Conservation (phyloP, 2,329 filamentous ascomycete genomes). For the Phaeosphaeria sp. region DNA sequence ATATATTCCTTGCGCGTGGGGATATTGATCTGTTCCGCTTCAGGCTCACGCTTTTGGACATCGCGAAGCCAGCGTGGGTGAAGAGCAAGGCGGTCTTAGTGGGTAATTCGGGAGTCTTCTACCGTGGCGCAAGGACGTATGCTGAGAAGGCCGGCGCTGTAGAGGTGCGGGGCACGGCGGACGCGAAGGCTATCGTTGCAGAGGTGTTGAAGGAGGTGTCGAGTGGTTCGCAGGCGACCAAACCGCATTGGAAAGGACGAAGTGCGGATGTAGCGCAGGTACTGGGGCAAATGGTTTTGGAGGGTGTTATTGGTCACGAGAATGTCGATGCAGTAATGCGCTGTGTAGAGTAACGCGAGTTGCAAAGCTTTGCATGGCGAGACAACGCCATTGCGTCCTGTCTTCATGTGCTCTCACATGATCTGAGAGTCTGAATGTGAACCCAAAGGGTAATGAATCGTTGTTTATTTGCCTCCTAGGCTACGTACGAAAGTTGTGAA, state of each 20-base stretch:
- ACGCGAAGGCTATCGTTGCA: slow-evolving; percentile 57
- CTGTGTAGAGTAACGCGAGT: background rate
- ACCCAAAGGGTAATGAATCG: background rate
- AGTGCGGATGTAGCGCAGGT: slow-evolving; percentile 52
- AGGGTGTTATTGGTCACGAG: slow-evolving; percentile 53
- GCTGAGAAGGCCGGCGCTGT: slow-evolving; percentile 33
- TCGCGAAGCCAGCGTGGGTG: slow-evolving; percentile 37
- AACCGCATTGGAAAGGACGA: slow-evolving; percentile 48
- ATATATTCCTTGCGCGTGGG: slow-evolving; percentile 41
- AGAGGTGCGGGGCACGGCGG: slow-evolving; percentile 53
- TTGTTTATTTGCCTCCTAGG: no score
- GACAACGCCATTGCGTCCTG: no score
- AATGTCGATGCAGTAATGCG: slow-evolving; percentile 29
- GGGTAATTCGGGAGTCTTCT: slow-evolving; percentile 48
- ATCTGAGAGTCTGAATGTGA: no score
- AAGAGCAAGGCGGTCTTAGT: slow-evolving; percentile 44
- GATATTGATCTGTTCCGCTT: slow-evolving; percentile 45
- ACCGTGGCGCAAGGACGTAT: slow-evolving; percentile 41
- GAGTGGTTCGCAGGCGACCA: slow-evolving; percentile 41
- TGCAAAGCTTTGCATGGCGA: background rate
- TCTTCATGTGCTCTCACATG: no score
- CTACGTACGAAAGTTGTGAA: no score
- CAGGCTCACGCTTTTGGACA: slow-evolving; percentile 28
- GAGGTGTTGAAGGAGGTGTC: slow-evolving; percentile 53
- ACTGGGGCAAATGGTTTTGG: slow-evolving; percentile 60